Evolutionary conservation across 2,329 filamentous ascomycete species (phyloP), one percentile per base, ranked within the genome.

Genomic region (Sordariomycetes sp.): DNA sequence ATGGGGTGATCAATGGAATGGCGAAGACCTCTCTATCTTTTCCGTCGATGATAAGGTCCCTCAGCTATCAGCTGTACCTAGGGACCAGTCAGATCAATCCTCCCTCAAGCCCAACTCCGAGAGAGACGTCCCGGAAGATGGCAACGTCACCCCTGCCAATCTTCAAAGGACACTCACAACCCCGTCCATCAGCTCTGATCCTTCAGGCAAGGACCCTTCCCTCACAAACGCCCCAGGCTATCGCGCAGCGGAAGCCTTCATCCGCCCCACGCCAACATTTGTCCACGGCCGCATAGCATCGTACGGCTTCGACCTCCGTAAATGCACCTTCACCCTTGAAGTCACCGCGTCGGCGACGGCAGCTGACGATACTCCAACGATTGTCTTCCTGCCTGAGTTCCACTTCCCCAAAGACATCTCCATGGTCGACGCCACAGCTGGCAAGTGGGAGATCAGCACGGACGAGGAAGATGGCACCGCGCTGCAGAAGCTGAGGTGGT

Each of bases 1-100:
- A 50, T 81, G 85, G 61, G 92, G 92, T 35, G 92, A 98, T 49
- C 78, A 86, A 44, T 98, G 92, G 92, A 98, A 98, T 46, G 92
- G 92, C 30, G 92, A 98, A 57, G 92, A 98, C 54, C 61, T 98
- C 21, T 95, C 88, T 5, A 92, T 98, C 35, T 82, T 79, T 52
- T 95, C 86, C 0, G 47, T 75, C 5, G 88, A 98, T 51, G 93
- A 98, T 55, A 79, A 77, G 35, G 59, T 67, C 12, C 53, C 81
- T 25, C 68, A 72, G 3, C 50, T 66, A 25, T 74, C 72, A 3
- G 53, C 68, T 6, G 40, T 73, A 4, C 70, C 70, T 1, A 64
- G 51, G 38, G 35, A 46, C 10, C 55, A 48, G 32, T 39, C 39
- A 32, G 4, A 64, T 30, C 51, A 55, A 54, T 16, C 53, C 11